Base-by-base conservation (phyloP, 768 basidiomycete genomes). In the Leccinum fibrillosum region DNA sequence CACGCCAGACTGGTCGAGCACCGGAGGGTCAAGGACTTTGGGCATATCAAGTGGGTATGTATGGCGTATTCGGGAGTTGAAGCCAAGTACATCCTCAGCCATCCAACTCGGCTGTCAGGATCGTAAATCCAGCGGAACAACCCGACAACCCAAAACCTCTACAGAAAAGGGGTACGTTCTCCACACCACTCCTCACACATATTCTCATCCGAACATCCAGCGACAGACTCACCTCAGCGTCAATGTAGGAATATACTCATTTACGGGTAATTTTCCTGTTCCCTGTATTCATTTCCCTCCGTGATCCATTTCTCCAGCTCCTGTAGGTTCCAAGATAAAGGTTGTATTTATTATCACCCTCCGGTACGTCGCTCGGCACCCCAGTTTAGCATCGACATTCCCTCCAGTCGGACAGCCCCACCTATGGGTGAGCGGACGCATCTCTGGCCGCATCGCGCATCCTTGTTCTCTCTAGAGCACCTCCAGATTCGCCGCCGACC, bases 231-330 rank as follows among this genome's bases (percentile, higher is more conserved):
- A 49, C 79, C 82, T 13, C 86, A 87, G 71, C 83, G 88, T 54
- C 89, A 94, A 67, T 97, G 94, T 75, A 86, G 90, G 69, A 96
- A 97, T 77, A 85, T 94, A 52, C 77, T 90, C 71, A 94, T 96
- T 62, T 90, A 94, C 69, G 94, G 94, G 93, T 94, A 75, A 62
- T 15, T 72, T 3, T 63, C 42, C 5, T 10, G 17, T 49, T 10
- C 34, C 44, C 23, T 17, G 1, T 35, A 5, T 21, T 6, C 32
- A 7, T 4, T 59, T 28, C 42, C 13, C 13, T 19, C 30, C 28
- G 32, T 64, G 15, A 61, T 52, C n/a, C 17, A 0, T 51, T 19
- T 19, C 26, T 39, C 8, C 57, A 94, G 92, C 44, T 86, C 80
- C 57, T 95, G 93, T 77, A 88, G 89, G 76, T 92, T 81, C 64